A percentile compares a stretch with the other conserved stretches of the same genome.
Evolutionary conservation across 345 rosid genomes (phyloP).

Genomic region (Pugionium dolabratum): DNA sequence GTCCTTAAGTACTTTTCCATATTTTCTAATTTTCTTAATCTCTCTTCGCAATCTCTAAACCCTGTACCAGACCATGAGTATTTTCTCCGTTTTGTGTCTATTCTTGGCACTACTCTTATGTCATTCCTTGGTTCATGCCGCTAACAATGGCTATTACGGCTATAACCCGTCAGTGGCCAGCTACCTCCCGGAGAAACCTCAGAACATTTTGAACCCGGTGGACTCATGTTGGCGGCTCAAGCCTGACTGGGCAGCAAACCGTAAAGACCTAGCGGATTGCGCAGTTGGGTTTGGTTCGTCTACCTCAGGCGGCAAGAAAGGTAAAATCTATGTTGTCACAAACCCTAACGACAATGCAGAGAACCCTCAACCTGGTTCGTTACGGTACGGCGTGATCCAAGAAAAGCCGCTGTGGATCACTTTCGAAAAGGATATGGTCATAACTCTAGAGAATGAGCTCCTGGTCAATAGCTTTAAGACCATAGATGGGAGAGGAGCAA

Average conservation of each 20-base stretch:
- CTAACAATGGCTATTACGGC: constrained; percentile 33
- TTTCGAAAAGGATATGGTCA: constrained; percentile 76
- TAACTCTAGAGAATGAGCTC: constrained; percentile 73
- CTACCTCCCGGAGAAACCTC: constrained; percentile 37
- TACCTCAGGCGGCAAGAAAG: constrained; percentile 76
- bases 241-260: constrained; percentile 66
- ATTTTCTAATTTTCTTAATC: constrained; percentile 11
- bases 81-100: constrained; percentile 21
- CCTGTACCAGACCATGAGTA: constrained; percentile 19
- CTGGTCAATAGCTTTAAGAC: constrained; percentile 82
- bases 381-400: constrained; percentile 56
- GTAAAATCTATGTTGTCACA: constrained; percentile 65
- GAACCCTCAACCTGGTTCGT: constrained; percentile 72
- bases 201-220: constrained; percentile 53
- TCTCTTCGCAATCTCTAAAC: constrained; percentile 19
- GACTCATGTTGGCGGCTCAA: constrained; percentile 83
- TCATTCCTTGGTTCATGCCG: constrained; percentile 26
- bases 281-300: constrained; percentile 76
- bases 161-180: constrained; percentile 31
- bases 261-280: constrained; percentile 69
- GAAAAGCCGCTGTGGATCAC: constrained; percentile 73
- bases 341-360: constrained; percentile 59
- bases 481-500: constrained; percentile 81
- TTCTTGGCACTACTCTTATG: constrained; percentile 20
- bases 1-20: constrained; percentile 38